Evolutionary conservation across 169 alveolate species (phyloP).

Genomic region (Eimeria acervulina): DNA sequence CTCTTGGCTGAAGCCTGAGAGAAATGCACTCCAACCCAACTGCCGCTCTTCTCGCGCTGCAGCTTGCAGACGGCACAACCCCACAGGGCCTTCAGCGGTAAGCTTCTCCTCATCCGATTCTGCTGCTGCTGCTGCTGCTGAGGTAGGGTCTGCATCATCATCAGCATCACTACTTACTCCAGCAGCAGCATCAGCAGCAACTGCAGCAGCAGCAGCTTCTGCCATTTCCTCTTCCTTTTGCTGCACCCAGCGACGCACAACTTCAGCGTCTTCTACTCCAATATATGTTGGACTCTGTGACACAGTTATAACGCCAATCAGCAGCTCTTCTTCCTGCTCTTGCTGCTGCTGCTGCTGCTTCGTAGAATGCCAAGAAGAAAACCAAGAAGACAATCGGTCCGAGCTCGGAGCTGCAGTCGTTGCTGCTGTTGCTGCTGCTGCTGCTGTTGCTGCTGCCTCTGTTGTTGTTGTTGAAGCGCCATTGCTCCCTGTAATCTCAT

Average conservation of each 20-base stretch:
- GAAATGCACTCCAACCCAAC: not conserved
- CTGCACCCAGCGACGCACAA: not conserved
- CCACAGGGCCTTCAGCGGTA: not conserved
- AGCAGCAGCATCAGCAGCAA: conserved; percentile 47
- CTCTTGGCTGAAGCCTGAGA: not conserved
- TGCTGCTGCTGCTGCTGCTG: not conserved
- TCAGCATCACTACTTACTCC: not conserved
- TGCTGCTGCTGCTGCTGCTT: conserved; percentile 37
- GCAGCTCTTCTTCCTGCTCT: not conserved
- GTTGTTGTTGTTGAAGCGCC: not conserved
- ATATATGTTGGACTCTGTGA: not conserved
- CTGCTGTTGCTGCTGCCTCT: not conserved
- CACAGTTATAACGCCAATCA: not conserved
- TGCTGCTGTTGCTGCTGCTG: not conserved
- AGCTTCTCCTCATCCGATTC: not conserved
- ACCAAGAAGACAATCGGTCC: not conserved
- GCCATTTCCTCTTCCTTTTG: not conserved
- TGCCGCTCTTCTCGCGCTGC: not conserved
- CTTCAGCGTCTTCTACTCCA: not conserved
- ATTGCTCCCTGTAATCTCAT: not conserved
- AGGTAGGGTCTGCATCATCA: not conserved
- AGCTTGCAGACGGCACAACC: conserved; percentile 5
- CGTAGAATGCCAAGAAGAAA: not conserved
- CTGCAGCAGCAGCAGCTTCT: not conserved
- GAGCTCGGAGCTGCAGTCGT: not conserved